phyloP scores from a whole-genome alignment of 2,329 filamentous ascomycete genomes.

The Aureobasidium namibiae region DNA sequence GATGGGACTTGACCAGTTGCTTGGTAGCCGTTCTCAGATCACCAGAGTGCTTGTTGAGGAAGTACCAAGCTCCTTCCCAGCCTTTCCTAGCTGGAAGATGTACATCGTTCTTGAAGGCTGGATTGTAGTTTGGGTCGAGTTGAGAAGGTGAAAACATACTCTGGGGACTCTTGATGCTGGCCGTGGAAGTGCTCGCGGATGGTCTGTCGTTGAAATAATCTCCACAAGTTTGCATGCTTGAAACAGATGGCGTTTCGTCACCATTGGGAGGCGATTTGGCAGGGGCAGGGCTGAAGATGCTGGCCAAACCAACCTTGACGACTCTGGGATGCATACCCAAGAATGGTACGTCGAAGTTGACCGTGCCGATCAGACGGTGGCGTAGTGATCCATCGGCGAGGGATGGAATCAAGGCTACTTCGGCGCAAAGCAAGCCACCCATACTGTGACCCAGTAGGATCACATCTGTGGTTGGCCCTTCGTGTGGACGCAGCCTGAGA shows the following conservation, averaged over 20 bases:
- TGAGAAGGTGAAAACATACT: conserved; percentile 22
- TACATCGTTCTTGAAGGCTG: conserved; percentile 67
- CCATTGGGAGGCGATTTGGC: not conserved
- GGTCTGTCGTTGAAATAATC: conserved; percentile 1
- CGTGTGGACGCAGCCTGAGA: conserved; percentile 63
- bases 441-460: conserved; percentile 83
- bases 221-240: not conserved
- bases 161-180: conserved; percentile 20
- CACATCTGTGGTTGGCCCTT: conserved; percentile 65
- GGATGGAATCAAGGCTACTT: conserved; percentile 57
- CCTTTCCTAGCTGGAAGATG: conserved; percentile 60
- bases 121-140: conserved; percentile 61
- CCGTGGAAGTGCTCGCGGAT: not conserved
- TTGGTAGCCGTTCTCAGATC: conserved; percentile 62
- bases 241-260: not conserved
- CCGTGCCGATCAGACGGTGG: conserved; percentile 69
- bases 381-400: conserved; percentile 41
- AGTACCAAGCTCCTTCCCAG: conserved; percentile 60
- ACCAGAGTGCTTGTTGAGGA: conserved; percentile 73
- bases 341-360: conserved; percentile 81
- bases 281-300: conserved; percentile 53
- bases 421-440: conserved; percentile 75
- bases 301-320: conserved; percentile 70
- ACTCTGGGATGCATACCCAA: conserved; percentile 85
- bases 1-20: conserved; percentile 66